phyloP scores from a whole-genome alignment of 345 rosid species.

The Salix koriyanagi region DNA sequence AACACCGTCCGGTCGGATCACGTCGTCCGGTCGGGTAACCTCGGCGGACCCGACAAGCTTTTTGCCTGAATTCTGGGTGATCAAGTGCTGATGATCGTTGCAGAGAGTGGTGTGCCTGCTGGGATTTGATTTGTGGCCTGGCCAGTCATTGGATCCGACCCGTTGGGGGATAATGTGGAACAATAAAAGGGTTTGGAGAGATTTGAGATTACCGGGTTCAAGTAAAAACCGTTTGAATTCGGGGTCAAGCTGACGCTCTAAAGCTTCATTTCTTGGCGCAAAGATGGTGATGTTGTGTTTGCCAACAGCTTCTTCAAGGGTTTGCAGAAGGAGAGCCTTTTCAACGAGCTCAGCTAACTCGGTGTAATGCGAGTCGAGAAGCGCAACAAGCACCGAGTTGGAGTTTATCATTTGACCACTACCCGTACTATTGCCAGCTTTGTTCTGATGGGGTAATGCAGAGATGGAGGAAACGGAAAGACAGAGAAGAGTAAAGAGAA shows the following conservation, averaged over 20 bases:
- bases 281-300: constrained; percentile 32
- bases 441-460: constrained; percentile 43
- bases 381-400: constrained; percentile 34
- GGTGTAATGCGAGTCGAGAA: constrained; percentile 34
- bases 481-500: constrained; percentile 13
- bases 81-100: constrained; percentile 46
- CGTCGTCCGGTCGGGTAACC: constrained; percentile 47
- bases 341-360: constrained; percentile 35
- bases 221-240: constrained; percentile 34
- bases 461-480: constrained; percentile 24
- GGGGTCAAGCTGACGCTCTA: constrained; percentile 31
- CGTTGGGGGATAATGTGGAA: constrained; percentile 29
- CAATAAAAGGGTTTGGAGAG: constrained; percentile 29
- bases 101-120: constrained; percentile 48
- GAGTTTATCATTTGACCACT: constrained; percentile 9
- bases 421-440: neutral
- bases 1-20: constrained; percentile 67
- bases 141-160: constrained; percentile 26
- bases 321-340: constrained; percentile 32
- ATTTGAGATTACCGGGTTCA: constrained; percentile 32
- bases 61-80: constrained; percentile 30
- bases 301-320: constrained; percentile 30
- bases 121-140: constrained; percentile 5
- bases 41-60: constrained; percentile 47
- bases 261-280: constrained; percentile 30